Evolutionary conservation across 805 yeast genomes (phyloP), one percentile per base, ranked within the genome.

Genomic region (Metschnikowia cubensis): DNA sequence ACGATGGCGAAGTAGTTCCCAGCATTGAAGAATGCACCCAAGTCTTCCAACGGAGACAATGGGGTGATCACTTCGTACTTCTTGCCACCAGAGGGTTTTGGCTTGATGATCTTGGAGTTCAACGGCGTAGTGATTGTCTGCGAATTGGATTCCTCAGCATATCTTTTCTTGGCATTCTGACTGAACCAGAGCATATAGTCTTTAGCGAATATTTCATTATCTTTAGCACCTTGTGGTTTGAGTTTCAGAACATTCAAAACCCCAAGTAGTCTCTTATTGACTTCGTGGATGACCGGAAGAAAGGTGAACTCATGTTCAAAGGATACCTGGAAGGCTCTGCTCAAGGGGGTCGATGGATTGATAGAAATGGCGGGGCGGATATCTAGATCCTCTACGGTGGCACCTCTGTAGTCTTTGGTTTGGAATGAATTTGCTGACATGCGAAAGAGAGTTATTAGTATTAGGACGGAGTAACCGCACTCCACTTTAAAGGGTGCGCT

Each of bases 381-480:
- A 60, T 81, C 83, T 52, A 81, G 71, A 56, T 81, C 85, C 59
- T 81, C 85, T 6, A 81, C 74, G 2, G 82, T 78, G 11, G 85
- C 84, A 0, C 78, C 78, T 14, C 77, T 63, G 55, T 73, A 73
- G 59, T 73, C 77, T 40, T 68, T 57, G 21, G 57, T 57, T 45
- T 64, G 69, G 56, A 70, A 70, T 32, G 65, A 55, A 10, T 42
- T 25, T 10, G 45, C 41, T 31, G 36, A 35, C 40, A 36, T 46
- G 4, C 14, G n/a, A 8, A 18, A 32, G 41, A 11, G n/a, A 14
- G 34, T 7, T 38, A 13, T 1, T 21, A 8, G n/a, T 21, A 22
- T 14, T 21, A 17, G 20, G 32, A 38, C 22, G 17, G 18, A 15
- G 29, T 17, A 8, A 14, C 21, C 32, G 42, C 34, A 39, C 42